phyloP scores from a whole-genome alignment of 2,329 filamentous ascomycete species.

The Epichloe brachyelytri region DNA sequence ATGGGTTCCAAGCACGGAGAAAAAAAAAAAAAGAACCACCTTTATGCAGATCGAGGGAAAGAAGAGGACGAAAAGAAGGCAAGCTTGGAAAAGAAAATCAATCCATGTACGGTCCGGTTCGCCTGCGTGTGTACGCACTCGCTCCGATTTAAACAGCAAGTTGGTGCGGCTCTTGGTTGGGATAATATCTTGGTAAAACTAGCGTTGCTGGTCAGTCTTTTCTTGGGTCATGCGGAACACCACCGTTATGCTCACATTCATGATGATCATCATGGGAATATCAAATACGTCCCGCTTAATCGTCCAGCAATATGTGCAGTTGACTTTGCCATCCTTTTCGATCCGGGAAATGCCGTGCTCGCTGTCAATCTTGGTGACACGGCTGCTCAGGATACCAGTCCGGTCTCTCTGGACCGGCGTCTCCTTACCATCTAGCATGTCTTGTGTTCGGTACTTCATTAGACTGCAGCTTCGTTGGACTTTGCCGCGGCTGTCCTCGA shows the following conservation, averaged over 20 bases:
- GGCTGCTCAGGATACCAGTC: slow-evolving; percentile 39
- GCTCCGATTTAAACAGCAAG: slow-evolving; percentile 33
- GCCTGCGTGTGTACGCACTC: background rate
- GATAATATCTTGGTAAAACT: slow-evolving; percentile 51
- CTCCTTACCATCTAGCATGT: slow-evolving; percentile 32
- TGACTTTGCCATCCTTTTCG: slow-evolving; percentile 79
- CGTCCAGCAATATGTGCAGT: slow-evolving; percentile 94
- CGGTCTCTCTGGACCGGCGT: slow-evolving; percentile 33
- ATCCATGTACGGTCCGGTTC: background rate
- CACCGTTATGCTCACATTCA: slow-evolving; percentile 62
- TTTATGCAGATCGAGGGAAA: background rate
- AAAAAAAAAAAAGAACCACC: background rate
- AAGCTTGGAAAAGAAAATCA: background rate
- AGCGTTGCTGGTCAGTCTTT: slow-evolving; percentile 10
- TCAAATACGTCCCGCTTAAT: slow-evolving; percentile 96
- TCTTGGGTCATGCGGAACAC: background rate
- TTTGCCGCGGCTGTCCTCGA: slow-evolving; percentile 77
- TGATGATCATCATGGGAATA: slow-evolving; percentile 95
- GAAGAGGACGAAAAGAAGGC: background rate
- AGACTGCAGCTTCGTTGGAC: slow-evolving; percentile 76
- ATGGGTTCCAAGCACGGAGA: background rate
- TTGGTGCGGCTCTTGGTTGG: slow-evolving; percentile 42
- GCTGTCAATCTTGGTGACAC: slow-evolving; percentile 51
- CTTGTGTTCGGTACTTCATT: slow-evolving; percentile 76
- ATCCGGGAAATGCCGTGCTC: slow-evolving; percentile 72